phyloP scores from a whole-genome alignment of 805 yeast species.

The Myxozyma neotropica region DNA sequence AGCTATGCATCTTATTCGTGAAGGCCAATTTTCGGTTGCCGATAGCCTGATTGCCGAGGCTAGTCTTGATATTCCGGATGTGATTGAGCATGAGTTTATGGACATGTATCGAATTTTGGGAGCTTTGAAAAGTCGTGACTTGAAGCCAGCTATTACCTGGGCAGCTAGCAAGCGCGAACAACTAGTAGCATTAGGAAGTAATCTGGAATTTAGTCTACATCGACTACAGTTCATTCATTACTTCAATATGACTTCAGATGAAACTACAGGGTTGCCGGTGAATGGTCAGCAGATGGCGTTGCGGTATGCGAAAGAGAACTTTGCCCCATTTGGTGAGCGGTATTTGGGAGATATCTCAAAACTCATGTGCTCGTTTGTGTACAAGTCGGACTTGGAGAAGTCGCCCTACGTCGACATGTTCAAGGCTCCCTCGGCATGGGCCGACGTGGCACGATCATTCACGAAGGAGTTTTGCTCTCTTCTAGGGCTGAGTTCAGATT shows the following conservation, averaged over 20 bases:
- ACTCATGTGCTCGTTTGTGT: slow-evolving; percentile 48
- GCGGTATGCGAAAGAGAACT: slow-evolving; percentile 50
- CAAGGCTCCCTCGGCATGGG: slow-evolving; percentile 40
- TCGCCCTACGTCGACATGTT: slow-evolving; percentile 38
- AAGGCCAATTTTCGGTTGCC: slow-evolving; percentile 50
- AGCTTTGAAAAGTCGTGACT: slow-evolving; percentile 44
- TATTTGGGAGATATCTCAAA: slow-evolving; percentile 51
- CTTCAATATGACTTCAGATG: slow-evolving; percentile 10
- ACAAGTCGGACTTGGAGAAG: slow-evolving; percentile 31
- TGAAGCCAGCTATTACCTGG: slow-evolving; percentile 57
- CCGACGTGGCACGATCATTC: slow-evolving; percentile 44
- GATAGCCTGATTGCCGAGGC: slow-evolving; percentile 41
- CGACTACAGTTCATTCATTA: slow-evolving; percentile 48
- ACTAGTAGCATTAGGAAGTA: slow-evolving; percentile 46
- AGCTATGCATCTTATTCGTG: slow-evolving; percentile 51
- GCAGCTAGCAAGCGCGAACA: slow-evolving; percentile 38
- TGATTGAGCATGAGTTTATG: slow-evolving; percentile 45
- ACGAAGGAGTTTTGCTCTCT: slow-evolving; percentile 54
- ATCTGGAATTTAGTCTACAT: slow-evolving; percentile 52
- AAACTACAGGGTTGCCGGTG: background rate
- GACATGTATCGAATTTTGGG: slow-evolving; percentile 50
- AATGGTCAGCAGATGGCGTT: slow-evolving; percentile 40
- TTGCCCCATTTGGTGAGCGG: slow-evolving; percentile 47
- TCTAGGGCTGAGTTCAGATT: slow-evolving; percentile 54
- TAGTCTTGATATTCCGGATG: slow-evolving; percentile 37